phyloP scores from a whole-genome alignment of 1,284 basidiomycete genomes.

The Papiliotrema nemorosa region DNA sequence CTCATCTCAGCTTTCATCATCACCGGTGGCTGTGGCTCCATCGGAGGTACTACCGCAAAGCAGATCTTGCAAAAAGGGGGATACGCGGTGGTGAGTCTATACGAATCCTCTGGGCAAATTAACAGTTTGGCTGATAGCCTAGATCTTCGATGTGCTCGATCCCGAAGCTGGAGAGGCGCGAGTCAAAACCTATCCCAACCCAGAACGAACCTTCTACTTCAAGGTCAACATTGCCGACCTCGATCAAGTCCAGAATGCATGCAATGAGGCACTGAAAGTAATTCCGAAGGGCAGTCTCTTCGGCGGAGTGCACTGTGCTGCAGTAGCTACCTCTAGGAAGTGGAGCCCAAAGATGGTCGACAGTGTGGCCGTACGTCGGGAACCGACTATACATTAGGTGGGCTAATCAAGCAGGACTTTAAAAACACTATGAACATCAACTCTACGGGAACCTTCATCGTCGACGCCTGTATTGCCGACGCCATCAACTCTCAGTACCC shows the following conservation, averaged over 20 bases:
- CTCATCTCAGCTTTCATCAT: conserved; percentile 18
- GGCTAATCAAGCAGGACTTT: too few species aligned
- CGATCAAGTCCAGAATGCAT: conserved; percentile 7
- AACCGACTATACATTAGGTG: too few species aligned
- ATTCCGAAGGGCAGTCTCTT: conserved; percentile 25
- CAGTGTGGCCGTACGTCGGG: conserved; percentile 3
- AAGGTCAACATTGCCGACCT: conserved; percentile 17
- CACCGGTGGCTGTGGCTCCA: conserved; percentile 27
- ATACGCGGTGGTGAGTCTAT: conserved; percentile 7
- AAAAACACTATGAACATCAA: conserved; percentile 24
- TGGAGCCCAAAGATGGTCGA: conserved; percentile 19
- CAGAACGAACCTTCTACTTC: conserved; percentile 21
- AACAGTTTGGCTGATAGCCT: too few species aligned
- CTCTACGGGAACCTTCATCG: conserved; percentile 28
- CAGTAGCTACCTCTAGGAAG: conserved; percentile 15
- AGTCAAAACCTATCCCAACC: conserved; percentile 14
- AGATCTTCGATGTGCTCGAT: conserved; percentile 22
- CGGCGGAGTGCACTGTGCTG: conserved; percentile 33
- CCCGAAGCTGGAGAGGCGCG: conserved; percentile 14
- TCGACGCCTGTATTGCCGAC: conserved; percentile 28
- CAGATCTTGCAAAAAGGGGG: conserved; percentile 22
- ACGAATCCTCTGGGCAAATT: too few species aligned
- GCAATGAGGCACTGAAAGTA: conserved; percentile 10
- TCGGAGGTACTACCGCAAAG: conserved; percentile 21
- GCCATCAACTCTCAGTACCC: conserved; percentile 34